phyloP scores from a whole-genome alignment of 805 yeast genomes.

The Hanseniaspora lachancei region DNA sequence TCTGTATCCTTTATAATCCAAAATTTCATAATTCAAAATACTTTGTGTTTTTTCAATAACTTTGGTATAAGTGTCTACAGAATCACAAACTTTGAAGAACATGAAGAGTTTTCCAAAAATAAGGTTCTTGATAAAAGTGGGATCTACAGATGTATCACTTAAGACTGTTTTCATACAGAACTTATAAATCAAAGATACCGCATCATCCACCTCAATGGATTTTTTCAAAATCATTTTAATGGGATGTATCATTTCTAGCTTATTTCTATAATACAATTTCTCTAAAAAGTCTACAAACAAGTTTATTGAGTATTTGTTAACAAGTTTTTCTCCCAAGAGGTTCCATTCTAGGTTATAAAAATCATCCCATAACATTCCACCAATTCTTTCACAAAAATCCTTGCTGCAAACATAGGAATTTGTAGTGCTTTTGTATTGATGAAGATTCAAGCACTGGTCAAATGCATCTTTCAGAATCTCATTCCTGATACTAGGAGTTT shows the following conservation, averaged over 20 bases:
- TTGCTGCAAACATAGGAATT: too few species aligned
- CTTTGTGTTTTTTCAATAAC: background rate
- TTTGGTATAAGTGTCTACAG: background rate
- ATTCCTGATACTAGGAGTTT: background rate
- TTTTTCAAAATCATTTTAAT: background rate
- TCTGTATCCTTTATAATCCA: background rate
- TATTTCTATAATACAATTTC: background rate
- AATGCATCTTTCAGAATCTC: slow-evolving; percentile 1
- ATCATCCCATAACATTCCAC: background rate
- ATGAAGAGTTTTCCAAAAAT: slow-evolving; percentile 4
- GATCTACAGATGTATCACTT: background rate
- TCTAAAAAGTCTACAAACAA: background rate
- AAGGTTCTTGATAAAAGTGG: background rate
- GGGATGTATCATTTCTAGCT: background rate
- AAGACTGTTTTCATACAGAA: background rate
- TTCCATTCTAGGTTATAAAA: slow-evolving; percentile 8
- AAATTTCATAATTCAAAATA: background rate
- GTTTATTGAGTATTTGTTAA: background rate
- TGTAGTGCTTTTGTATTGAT: background rate
- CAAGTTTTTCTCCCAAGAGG: background rate
- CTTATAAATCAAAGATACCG: background rate
- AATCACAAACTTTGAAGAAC: slow-evolving; percentile 11
- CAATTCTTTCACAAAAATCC: background rate
- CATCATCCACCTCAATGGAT: slow-evolving; percentile 5
- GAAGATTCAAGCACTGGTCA: slow-evolving; percentile 1